Evolutionary conservation across 2,329 filamentous ascomycete genomes (phyloP), one percentile per base, ranked within the genome.

Genomic region (Cladosporium sp.): DNA sequence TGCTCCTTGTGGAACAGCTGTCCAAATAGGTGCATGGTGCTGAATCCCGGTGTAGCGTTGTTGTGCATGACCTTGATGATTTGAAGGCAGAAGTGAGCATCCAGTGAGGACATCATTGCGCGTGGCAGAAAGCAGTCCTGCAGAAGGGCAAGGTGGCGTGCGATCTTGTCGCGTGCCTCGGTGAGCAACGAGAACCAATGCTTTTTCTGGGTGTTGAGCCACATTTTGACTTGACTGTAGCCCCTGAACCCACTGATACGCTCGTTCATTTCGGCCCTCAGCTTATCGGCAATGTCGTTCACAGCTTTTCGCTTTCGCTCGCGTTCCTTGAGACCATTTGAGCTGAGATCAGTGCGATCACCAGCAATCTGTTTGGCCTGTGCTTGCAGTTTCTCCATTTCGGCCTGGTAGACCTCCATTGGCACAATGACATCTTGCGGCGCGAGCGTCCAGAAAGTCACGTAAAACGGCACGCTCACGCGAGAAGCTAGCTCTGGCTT

Each of bases 101-200:
- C 93, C 43, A 87, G 79, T 1, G 89, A 83, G 0, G 91, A 96
- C 24, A 96, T 75, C 20, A 93, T 78, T 15, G 95, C 77, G 37
- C 93, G 85, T 8, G 93, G 93, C n/a, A 97, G 70, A 58, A 99
- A 84, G 65, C 93, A 99, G 61, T 95, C 85, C 68, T 97, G 90
- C 9, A 99, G 79, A 15, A 99, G 72, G 3, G 82, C 79, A 60
- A 90, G 83, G 47, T 92, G 88, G 4, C 95, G 76, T 7, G 63
- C 75, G 52, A 86, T 83, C 34, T 53, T 80, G 79, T 53, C 57
- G 19, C 52, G 45, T 24, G 53, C 53, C 38, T 55, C 54, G 7
- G 66, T 59, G 56, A 83, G 77, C 8, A 80, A 78, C 4, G 79
- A 73, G 65, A 97, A 96, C 83, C 91, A 96, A 50, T 78, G 71